phyloP scores from a whole-genome alignment of 2,329 filamentous ascomycete genomes.

The Cladophialophora psammophila region DNA sequence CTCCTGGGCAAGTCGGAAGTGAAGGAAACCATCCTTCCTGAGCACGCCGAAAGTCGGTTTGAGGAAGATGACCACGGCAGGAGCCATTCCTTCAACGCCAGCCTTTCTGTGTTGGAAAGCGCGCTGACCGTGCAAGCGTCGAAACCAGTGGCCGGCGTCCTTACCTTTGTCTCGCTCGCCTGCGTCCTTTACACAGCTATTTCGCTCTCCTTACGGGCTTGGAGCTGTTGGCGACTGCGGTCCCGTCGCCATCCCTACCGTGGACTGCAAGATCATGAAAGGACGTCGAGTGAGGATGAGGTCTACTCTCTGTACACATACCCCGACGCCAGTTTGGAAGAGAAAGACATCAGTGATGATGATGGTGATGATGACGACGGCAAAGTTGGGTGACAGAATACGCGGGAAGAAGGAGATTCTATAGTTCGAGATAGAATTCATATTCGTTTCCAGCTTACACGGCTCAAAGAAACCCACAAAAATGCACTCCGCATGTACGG shows the following conservation, averaged over 20 bases:
- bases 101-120: not conserved
- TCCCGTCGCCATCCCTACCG: not conserved
- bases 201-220: not conserved
- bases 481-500: too few relatives aligned
- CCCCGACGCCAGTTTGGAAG: not conserved
- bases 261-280: not conserved
- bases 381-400: too few relatives aligned
- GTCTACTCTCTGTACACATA: not conserved
- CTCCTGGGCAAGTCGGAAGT: conserved; percentile 6
- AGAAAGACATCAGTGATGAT: not conserved
- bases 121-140: not conserved
- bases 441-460: too few relatives aligned
- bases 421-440: too few relatives aligned
- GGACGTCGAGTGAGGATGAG: not conserved
- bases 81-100: not conserved
- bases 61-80: not conserved
- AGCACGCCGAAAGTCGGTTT: not conserved
- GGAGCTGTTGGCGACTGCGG: not conserved
- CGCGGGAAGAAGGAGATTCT: too few relatives aligned
- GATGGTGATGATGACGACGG: too few relatives aligned
- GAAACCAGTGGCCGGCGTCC: not conserved
- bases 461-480: too few relatives aligned
- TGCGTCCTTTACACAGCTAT: not conserved
- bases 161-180: not conserved
- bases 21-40: not conserved